Percentiles rank a stretch among this genome's conserved stretches.
These are phyloP conservation scores for Coemansia sp. DNA, from an alignment of 192 early-diverging fungal species.

Conservation along the genomic window DNA sequence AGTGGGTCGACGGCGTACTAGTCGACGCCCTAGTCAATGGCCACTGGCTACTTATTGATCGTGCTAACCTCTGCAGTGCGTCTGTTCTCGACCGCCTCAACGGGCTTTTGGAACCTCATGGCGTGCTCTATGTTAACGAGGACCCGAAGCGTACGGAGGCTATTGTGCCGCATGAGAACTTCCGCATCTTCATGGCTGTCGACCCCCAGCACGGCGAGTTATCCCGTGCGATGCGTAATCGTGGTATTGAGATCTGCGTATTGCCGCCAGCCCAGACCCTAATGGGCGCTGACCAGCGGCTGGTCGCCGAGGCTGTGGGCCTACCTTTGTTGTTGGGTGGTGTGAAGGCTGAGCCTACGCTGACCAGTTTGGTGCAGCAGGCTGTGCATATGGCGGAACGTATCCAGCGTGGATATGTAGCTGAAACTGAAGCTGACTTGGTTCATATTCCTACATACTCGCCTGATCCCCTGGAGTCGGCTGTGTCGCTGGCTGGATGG, in stretches of 20 bases:
- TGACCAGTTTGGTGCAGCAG: conserved; percentile 34
- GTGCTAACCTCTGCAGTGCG: conserved; percentile 94
- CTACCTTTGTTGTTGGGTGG: conserved; percentile 16
- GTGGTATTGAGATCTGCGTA: conserved; percentile 88
- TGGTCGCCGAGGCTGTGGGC: conserved; percentile 22
- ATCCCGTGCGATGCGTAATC: conserved; percentile 96
- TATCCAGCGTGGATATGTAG: conserved; percentile 39
- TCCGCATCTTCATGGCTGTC: conserved; percentile 95
- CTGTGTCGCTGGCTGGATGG: conserved; percentile 29
- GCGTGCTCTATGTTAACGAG: conserved; percentile 88
- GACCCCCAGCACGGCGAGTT: conserved; percentile 93
- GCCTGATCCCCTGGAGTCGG: conserved; percentile 20
- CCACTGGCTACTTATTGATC: conserved; percentile 94
- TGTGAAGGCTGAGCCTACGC: neutral
- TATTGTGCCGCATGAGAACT: conserved; percentile 83
- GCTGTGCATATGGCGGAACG: conserved; percentile 42
- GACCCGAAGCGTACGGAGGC: conserved; percentile 66
- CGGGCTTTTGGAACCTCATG: conserved; percentile 87
- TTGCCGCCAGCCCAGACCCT: conserved; percentile 15
- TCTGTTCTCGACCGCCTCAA: conserved; percentile 96
- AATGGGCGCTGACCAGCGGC: conserved; percentile 17
- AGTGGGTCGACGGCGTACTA: conserved; percentile 96
- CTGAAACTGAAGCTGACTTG: neutral
- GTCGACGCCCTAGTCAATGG: conserved; percentile 89
- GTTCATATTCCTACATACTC: neutral